Conservation (phyloP, 768 basidiomycete genomes). For the Lactarius hengduanensis region DNA sequence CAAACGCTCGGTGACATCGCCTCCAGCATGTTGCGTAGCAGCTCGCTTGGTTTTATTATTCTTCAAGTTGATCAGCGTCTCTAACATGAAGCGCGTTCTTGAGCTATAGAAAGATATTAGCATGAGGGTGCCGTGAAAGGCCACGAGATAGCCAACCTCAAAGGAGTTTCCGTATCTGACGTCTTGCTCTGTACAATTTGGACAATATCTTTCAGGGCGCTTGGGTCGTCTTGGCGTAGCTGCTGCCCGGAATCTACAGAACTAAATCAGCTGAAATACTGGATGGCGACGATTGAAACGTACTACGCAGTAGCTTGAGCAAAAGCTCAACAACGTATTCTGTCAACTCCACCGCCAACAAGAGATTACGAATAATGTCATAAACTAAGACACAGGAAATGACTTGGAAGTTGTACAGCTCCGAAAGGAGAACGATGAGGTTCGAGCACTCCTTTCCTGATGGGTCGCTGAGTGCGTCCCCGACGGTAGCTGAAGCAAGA, state of each 20-base stretch:
- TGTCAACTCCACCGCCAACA: conserved; percentile 55
- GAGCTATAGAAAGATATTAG: conserved; percentile 51
- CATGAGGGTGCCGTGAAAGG: background rate
- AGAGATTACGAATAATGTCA: conserved; percentile 78
- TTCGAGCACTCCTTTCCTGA: conserved; percentile 88
- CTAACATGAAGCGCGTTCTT: conserved; percentile 92
- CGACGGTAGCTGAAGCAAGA: conserved; percentile 30
- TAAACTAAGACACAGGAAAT: conserved; percentile 87
- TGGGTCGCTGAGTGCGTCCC: conserved; percentile 35
- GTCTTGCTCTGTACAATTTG: conserved; percentile 75
- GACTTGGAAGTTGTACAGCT: conserved; percentile 95
- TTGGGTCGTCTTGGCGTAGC: conserved; percentile 88
- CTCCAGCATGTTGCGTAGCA: conserved; percentile 62
- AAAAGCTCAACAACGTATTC: conserved; percentile 87
- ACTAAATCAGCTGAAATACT: background rate
- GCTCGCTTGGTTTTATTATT: conserved; percentile 80
- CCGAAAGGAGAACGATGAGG: conserved; percentile 80
- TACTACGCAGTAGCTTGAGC: conserved; percentile 81
- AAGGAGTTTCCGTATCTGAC: conserved; percentile 44
- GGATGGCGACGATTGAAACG: conserved; percentile 30
- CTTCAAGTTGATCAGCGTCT: conserved; percentile 88
- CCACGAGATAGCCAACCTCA: conserved; percentile 47
- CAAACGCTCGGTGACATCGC: conserved; percentile 78
- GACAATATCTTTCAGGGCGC: conserved; percentile 88
- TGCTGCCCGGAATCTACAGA: conserved; percentile 84